Evolutionary conservation across 805 yeast species (phyloP).

Genomic region (Candida nemodendra): DNA sequence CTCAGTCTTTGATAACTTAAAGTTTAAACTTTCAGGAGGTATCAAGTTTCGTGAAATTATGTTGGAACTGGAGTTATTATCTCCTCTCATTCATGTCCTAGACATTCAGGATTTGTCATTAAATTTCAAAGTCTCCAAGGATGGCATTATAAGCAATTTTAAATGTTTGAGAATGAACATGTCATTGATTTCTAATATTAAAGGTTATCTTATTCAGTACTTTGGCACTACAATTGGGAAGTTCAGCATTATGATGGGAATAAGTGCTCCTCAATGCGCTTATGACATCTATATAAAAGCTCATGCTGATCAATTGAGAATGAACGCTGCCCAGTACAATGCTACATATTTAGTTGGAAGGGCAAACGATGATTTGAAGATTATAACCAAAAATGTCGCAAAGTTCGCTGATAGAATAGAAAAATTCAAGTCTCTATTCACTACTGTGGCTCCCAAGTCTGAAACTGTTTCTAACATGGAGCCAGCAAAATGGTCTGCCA

Average conservation of each 20-base stretch:
- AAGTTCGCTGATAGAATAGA: neutral
- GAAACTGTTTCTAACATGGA: neutral
- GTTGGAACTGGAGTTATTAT: constrained; percentile 12
- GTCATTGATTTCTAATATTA: constrained; percentile 8
- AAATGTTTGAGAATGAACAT: constrained; percentile 8
- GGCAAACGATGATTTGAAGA: constrained; percentile 10
- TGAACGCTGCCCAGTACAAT: constrained; percentile 14
- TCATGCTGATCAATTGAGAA: constrained; percentile 17
- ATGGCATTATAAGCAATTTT: constrained; percentile 9
- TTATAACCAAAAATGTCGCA: neutral
- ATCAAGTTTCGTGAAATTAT: constrained; percentile 9
- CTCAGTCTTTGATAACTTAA: constrained; percentile 3
- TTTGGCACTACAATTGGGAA: constrained; percentile 7
- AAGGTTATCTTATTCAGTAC: constrained; percentile 9
- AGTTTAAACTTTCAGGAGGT: constrained; percentile 5
- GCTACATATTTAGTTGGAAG: constrained; percentile 9
- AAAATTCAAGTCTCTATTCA: neutral
- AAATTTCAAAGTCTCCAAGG: constrained; percentile 11
- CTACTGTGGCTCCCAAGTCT: too few relatives aligned
- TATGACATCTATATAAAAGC: constrained; percentile 6
- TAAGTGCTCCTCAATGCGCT: neutral
- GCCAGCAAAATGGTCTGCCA: neutral
- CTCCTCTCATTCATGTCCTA: constrained; percentile 19
- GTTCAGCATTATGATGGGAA: constrained; percentile 6
- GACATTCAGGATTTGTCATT: constrained; percentile 12